A percentile compares a stretch with the other conserved stretches of the same genome.
Conservation (phyloP, 495 filamentous ascomycete genomes). For the Tuber indicum region DNA sequence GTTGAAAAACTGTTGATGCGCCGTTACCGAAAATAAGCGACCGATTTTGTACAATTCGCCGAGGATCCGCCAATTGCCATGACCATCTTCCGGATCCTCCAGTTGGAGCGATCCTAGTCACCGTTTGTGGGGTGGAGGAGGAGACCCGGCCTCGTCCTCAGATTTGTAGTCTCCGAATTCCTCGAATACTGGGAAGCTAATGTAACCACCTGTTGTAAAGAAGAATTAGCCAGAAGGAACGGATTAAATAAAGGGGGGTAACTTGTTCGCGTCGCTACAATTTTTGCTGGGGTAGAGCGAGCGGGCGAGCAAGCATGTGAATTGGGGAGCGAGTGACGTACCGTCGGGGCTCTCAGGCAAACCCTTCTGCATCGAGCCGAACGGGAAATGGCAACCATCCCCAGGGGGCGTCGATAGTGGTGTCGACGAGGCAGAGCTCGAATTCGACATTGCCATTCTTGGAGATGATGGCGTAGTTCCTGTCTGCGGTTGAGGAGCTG, state of each 20-base stretch:
- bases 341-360: constrained; percentile 41
- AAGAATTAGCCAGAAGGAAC: constrained; percentile 21
- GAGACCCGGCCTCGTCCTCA: constrained; percentile 38
- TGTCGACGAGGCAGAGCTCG: constrained; percentile 32
- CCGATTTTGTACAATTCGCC: constrained; percentile 25
- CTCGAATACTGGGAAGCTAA: constrained; percentile 50
- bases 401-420: constrained; percentile 40
- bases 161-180: constrained; percentile 37
- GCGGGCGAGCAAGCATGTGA: constrained; percentile 1
- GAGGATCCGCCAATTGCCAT: constrained; percentile 29
- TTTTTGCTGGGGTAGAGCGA: constrained; percentile 6
- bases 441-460: constrained; percentile 33
- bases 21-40: constrained; percentile 16
- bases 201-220: constrained; percentile 44
- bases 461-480: constrained; percentile 34
- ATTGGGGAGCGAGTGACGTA: constrained; percentile 19
- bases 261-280: background rate
- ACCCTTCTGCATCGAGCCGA: constrained; percentile 33
- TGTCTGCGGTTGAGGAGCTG: constrained; percentile 31
- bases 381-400: constrained; percentile 39
- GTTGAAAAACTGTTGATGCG: constrained; percentile 18
- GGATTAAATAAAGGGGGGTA: background rate
- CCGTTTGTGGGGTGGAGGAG: constrained; percentile 28
- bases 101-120: constrained; percentile 27
- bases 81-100: constrained; percentile 21